Evolutionary conservation across 768 basidiomycete species (phyloP).

Genomic region (Psilocybe cubensis): DNA sequence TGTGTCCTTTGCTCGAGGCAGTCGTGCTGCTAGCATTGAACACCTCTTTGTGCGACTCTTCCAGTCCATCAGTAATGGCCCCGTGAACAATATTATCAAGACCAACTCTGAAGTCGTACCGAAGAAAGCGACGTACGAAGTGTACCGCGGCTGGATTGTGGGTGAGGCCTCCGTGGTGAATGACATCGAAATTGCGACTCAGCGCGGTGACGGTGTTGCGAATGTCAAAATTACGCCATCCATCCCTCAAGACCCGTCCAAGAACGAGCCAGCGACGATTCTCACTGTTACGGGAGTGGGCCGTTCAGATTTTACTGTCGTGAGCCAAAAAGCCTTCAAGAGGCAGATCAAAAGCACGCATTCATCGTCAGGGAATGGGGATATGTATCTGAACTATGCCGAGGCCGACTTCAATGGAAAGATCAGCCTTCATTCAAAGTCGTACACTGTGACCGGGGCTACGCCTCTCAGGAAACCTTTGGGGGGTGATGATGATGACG

Average conservation of each 20-base stretch:
- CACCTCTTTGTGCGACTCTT: conserved; percentile 49
- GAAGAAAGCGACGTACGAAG: conserved; percentile 43
- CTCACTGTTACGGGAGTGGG: conserved; percentile 57
- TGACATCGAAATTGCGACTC: conserved; percentile 45
- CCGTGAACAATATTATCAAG: conserved; percentile 51
- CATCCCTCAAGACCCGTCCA: conserved; percentile 30
- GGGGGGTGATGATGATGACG: neutral
- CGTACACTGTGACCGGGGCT: conserved; percentile 37
- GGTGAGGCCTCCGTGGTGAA: conserved; percentile 54
- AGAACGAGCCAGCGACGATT: conserved; percentile 40
- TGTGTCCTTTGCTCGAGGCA: conserved; percentile 49
- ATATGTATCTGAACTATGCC: conserved; percentile 59
- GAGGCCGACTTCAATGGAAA: conserved; percentile 54
- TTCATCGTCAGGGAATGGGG: conserved; percentile 50
- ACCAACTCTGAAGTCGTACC: conserved; percentile 43
- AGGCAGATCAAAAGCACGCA: conserved; percentile 53
- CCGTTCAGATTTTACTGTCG: conserved; percentile 52
- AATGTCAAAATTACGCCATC: conserved; percentile 53
- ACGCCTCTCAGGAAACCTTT: conserved; percentile 9
- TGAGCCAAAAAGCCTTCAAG: conserved; percentile 40
- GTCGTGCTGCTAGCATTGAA: conserved; percentile 39
- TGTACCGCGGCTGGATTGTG: conserved; percentile 62
- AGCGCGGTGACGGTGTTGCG: conserved; percentile 51
- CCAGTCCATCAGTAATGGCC: conserved; percentile 21
- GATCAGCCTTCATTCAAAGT: conserved; percentile 46